These are phyloP conservation scores for Ilyonectria destructans DNA, from an alignment of 2,329 filamentous ascomycete genomes.

Conservation along the genomic window DNA sequence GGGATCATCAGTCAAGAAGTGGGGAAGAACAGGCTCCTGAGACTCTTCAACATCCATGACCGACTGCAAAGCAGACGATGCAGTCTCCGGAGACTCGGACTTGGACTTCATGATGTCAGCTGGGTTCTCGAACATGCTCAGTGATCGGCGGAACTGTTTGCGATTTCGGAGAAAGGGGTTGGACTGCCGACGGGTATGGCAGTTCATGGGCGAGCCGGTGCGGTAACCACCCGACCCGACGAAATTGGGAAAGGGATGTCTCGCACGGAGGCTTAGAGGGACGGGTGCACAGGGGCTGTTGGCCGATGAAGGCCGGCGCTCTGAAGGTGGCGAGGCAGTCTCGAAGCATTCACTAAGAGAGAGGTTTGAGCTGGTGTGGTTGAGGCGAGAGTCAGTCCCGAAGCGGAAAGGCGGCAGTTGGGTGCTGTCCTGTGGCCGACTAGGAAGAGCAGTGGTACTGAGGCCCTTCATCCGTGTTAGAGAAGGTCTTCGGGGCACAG, in stretches of 20 bases:
- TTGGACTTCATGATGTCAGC: conserved; percentile 90
- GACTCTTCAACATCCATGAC: conserved; percentile 89
- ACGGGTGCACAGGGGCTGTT: conserved; percentile 71
- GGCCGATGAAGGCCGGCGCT: conserved; percentile 74
- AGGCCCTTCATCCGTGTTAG: conserved; percentile 83
- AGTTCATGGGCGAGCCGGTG: conserved; percentile 82
- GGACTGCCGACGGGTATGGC: conserved; percentile 80
- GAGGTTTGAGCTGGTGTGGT: conserved; percentile 60
- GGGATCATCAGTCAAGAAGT: conserved; percentile 86
- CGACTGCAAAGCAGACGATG: conserved; percentile 71
- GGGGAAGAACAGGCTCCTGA: conserved; percentile 83
- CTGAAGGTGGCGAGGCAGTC: conserved; percentile 80
- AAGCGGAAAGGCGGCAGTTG: conserved; percentile 85
- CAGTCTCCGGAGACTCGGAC: conserved; percentile 68
- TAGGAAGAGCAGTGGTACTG: conserved; percentile 77
- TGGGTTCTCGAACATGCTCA: conserved; percentile 98
- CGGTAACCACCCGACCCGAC: conserved; percentile 68
- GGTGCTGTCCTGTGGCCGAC: conserved; percentile 74
- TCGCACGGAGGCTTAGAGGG: conserved; percentile 74
- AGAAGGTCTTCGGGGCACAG: conserved; percentile 81
- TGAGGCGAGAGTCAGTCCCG: conserved; percentile 60
- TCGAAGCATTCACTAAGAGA: conserved; percentile 87
- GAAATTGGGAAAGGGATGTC: conserved; percentile 76
- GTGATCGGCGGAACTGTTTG: conserved; percentile 90
- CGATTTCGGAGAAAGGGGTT: conserved; percentile 83